Base-by-base conservation (phyloP, 768 basidiomycete species). In the Termitomyces sp. region DNA sequence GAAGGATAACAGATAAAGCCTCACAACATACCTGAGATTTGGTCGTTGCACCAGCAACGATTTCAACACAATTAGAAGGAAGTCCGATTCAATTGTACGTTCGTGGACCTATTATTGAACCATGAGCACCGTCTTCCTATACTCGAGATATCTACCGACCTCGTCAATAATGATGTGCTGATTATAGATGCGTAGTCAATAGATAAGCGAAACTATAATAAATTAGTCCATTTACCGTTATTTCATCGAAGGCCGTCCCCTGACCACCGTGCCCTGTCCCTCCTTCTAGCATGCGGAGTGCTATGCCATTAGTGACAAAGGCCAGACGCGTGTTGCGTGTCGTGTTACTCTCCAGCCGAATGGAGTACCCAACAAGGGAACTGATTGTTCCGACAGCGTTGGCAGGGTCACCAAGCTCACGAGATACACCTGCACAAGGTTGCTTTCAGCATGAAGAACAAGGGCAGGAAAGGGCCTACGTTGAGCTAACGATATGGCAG, bases 91-190 rank as follows among this genome's bases (percentile, higher is more conserved):
- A 61, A 99, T 97, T 7, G 87, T 92, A 21, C 96, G 86, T 73
- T 99, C 96, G 64, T 99, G 96, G 45, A 97, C 92, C 85, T 88
- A 59, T 12, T 41, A 30, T 43, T 21, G 28, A 37, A n/a, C 14
- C n/a, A 30, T 55, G 32, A 55, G 26, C 49, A n/a, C 41, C 24
- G 7, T 50, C 24, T 50, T 38, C 11, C 49, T n/a, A 26, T 7
- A 40, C 10, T 50, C 49, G 14, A 19, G 22, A 19, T 14, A 46
- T 59, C 19, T 11, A 63, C 68, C 35, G 52, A 90, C 91, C 74
- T 99, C 96, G 62, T 99, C 96, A 42, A 98, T 88, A 56, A 99
- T 88, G 66, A 99, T 85, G 65, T 97, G 94, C 91, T 93, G 51
- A 17, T 38, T 51, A 17, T n/a, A 26, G n/a, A 28, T 51, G 24